These are phyloP conservation scores for Lithocarpus polystachyus DNA, from an alignment of 306 rosid species.

Conservation along the genomic window DNA sequence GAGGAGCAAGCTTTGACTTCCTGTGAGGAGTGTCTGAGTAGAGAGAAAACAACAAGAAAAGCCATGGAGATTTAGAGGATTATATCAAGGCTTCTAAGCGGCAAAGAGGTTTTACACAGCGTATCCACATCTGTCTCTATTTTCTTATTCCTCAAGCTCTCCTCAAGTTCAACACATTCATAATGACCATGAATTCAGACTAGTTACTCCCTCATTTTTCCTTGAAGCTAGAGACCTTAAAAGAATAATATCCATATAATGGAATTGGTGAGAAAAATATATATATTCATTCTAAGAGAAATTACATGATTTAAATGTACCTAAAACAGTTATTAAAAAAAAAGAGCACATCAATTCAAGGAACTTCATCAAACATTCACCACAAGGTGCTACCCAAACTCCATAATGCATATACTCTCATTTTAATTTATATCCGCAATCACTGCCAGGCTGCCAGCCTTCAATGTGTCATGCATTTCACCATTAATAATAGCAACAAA, in stretches of 20 bases:
- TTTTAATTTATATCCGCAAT: no score
- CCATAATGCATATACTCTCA: no score
- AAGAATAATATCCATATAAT: neutral
- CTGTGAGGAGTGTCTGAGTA: slow-evolving; percentile 47
- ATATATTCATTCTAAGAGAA: neutral
- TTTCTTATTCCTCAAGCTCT: slow-evolving; percentile 18
- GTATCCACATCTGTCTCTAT: slow-evolving; percentile 41
- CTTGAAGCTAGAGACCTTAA: slow-evolving; percentile 20
- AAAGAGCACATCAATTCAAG: neutral
- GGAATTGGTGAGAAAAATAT: neutral
- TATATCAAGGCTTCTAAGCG: slow-evolving; percentile 36
- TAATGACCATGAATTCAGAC: slow-evolving; percentile 13
- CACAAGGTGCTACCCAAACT: neutral
- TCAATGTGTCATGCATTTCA: no score
- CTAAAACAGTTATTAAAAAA: neutral
- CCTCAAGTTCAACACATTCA: neutral
- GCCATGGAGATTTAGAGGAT: slow-evolving; percentile 43
- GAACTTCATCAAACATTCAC: neutral
- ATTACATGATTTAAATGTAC: neutral
- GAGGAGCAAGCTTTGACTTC: slow-evolving; percentile 79
- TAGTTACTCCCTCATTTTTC: slow-evolving; percentile 9
- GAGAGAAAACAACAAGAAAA: slow-evolving; percentile 28
- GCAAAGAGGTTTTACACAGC: slow-evolving; percentile 33
- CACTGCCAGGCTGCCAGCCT: no score
- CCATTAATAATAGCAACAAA: no score